Evolutionary conservation across 2,329 filamentous ascomycete genomes (phyloP), one percentile per base, ranked within the genome.

Genomic region (Alternaria triticina): DNA sequence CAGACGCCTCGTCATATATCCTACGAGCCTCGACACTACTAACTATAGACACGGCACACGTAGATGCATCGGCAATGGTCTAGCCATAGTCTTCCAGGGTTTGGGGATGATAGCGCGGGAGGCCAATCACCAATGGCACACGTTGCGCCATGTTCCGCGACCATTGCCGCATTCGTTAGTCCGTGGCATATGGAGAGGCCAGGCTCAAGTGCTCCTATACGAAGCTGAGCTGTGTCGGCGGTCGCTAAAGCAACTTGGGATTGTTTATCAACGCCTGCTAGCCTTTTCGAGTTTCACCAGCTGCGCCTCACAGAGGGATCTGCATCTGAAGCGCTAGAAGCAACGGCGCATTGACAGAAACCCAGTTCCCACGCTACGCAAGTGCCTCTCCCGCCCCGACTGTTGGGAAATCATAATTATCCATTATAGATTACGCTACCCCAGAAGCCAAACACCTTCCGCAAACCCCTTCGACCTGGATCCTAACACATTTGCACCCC

Each of bases 281-380:
- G 57, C 62, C 49, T 17, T 36, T 57, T 54, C 25, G 22, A 54
- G 54, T 36, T 46, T 50, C 52, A 45, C 23, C 43, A 51, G 25
- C 58, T 57, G 62, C 58, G 49, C 52, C 44, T 45, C 25, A 50
- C 43, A 28, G 22, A 64, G 56, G 40, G 43, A 44, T 44, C 61
- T 52, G 43, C 51, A 57, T 57, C 47, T 47, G 57, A 52, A 59
- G 57, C 60, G 60, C 57, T 59, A 62, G 54, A 57, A 59, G 33
- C 27, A 54, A 49, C 43, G 46, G 55, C 63, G 66, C 66, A 64
- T 65, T 59, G 63, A 50, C 57, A 43, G 54, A 55, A 57, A 50
- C 60, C 56, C 56, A 63, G 57, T 55, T 51, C 33, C 63, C 57
- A 59, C 61, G 61, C 52, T 65, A 67, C 66, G 54, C 59, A 67